These are phyloP conservation scores for Pharnaceum exiguum DNA, from an alignment of 148 eudicot species.

Conservation along the genomic window DNA sequence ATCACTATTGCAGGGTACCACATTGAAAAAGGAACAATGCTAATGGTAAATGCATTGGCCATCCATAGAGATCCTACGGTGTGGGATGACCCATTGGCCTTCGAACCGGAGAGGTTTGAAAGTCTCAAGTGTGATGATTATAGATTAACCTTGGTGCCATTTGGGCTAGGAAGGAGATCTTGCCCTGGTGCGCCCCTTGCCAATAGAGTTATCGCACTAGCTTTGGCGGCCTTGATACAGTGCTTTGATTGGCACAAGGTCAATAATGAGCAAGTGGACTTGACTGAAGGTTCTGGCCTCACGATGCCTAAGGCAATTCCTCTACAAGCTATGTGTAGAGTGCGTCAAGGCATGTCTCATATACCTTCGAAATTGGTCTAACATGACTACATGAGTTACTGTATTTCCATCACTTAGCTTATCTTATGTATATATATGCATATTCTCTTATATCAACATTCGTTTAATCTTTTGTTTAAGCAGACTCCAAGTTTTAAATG, in stretches of 20 bases:
- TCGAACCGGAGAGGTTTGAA: constrained; percentile 17
- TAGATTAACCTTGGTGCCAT: constrained; percentile 10
- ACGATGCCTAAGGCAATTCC: constrained; percentile 22
- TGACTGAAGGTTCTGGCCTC: constrained; percentile 19
- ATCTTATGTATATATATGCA: too few species aligned
- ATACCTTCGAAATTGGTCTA: too few species aligned
- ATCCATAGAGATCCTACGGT: constrained; percentile 12
- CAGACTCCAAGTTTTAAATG: too few species aligned
- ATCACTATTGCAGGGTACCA: constrained; percentile 13
- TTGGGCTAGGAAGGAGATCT: constrained; percentile 21
- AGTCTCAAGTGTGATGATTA: constrained; percentile 3
- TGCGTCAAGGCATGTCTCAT: constrained; percentile 5
- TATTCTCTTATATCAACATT: too few species aligned
- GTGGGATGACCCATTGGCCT: constrained; percentile 15
- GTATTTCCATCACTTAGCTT: too few species aligned
- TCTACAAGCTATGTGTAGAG: constrained; percentile 14
- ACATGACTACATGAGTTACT: too few species aligned
- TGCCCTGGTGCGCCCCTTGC: constrained; percentile 20
- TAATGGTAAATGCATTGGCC: constrained; percentile 15
- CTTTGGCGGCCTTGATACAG: constrained; percentile 17
- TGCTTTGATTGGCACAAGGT: constrained; percentile 26
- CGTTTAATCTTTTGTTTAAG: too few species aligned
- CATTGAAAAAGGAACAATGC: constrained; percentile 7
- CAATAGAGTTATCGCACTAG: constrained; percentile 7
- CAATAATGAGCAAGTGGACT: constrained; percentile 5